A percentile compares a stretch with the other conserved stretches of the same genome.
These are phyloP conservation scores for Chaetomium globosum DNA, from an alignment of 2,329 filamentous ascomycete species.

Conservation along the genomic window DNA sequence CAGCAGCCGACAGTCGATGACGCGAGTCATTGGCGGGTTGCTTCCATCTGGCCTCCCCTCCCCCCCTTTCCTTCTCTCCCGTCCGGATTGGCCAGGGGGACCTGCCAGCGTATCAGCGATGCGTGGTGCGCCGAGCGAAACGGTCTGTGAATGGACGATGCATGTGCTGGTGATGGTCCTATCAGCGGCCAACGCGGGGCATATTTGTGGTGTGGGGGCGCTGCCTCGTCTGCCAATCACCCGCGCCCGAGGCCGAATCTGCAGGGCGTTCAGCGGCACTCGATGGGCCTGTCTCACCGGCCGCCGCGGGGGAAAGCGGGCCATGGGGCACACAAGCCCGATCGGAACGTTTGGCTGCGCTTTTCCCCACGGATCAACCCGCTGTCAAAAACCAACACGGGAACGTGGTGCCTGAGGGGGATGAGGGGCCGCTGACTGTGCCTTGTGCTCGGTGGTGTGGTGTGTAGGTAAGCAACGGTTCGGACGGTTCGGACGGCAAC, in stretches of 20 bases:
- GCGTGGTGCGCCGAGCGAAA: not conserved
- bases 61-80: not conserved
- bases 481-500: conserved; percentile 4
- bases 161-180: conserved; percentile 1
- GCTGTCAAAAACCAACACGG: conserved; percentile 5
- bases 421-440: not conserved
- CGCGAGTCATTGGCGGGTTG: conserved; percentile 17
- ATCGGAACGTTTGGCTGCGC: not conserved
- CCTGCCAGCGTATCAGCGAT: not conserved
- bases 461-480: not conserved
- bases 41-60: not conserved
- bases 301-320: conserved; percentile 9
- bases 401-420: conserved; percentile 8
- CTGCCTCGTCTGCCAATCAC: conserved; percentile 7
- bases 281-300: conserved; percentile 6
- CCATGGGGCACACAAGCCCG: conserved; percentile 13
- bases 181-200: conserved; percentile 19
- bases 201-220: not conserved
- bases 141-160: conserved; percentile 8
- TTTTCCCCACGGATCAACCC: conserved; percentile 17
- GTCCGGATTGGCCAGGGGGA: not conserved
- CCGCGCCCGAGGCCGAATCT: not conserved
- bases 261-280: conserved; percentile 9
- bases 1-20: not conserved
- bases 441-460: not conserved